Base-by-base conservation (phyloP, 176 grass and related monocot species). In the Alopecurus myosuroides region DNA sequence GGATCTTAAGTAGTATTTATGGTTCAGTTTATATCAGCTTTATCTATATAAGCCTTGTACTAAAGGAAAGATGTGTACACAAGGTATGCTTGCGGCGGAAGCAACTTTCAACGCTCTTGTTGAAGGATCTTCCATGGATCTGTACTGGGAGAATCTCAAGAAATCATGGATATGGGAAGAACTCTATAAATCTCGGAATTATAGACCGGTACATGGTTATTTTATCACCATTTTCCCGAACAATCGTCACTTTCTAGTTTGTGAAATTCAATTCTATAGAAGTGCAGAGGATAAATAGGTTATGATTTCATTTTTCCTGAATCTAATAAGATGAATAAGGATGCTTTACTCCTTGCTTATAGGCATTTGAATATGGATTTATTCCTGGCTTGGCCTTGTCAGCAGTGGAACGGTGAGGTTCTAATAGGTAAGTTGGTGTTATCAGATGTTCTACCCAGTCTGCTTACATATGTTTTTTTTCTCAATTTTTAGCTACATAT, bases 141-240 rank as follows among this genome's bases (percentile, higher is more conserved):
- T 87, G 48, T 98, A 98, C 57, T 94, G 87, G 87, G 88, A 98
- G 61, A 92, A 92, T 89, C 64, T 98, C 81, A 95, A 92, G 77
- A 95, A 89, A 68, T 98, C 96, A 37, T 95, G 96, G 96, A 92
- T 98, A 82, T 98, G 91, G 93, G 93, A 98, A 75, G 96, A 98
- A 84, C 93, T 98, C 36, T 90, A 95, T 51, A 92, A 50, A 90
- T 89, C 92, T 84, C 86, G 96, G 76, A 98, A 98, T 50, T 98
- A 95, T 85, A 89, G 96, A 85, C 93, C 93, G 18, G 96, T 98
- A 69, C 89, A 85, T 94, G n/a, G 23, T 86, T 86, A 67, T 60
- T 74, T 70, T 52, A 74, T 75, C 15, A 48, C 22, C 8, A 53
- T 11, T 51, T 37, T 50, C 34, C 15, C 4, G 40, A 77, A 15